phyloP scores from a whole-genome alignment of 768 basidiomycete genomes.

The Scleroderma bovista region DNA sequence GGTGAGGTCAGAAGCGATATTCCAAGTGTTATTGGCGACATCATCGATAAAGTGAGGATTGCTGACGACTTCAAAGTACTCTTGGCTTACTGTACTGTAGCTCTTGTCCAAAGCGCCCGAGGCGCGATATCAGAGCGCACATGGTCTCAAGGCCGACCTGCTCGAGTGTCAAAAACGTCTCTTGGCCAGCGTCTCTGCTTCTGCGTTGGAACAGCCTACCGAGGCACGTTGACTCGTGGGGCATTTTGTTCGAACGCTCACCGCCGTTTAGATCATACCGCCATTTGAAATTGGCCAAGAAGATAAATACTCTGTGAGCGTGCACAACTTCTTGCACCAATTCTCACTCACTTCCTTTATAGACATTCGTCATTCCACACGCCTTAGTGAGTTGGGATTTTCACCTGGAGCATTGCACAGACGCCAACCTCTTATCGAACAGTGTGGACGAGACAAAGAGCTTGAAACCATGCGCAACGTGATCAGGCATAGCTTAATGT shows the following conservation, averaged over 20 bases:
- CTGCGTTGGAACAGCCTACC: conserved; percentile 49
- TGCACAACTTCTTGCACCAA: not conserved
- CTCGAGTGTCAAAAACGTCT: conserved; percentile 63
- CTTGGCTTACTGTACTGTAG: conserved; percentile 24
- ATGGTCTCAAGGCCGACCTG: conserved; percentile 63
- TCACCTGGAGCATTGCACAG: not conserved
- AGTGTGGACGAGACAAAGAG: conserved; percentile 72
- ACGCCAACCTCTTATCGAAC: not conserved
- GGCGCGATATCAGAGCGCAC: conserved; percentile 63
- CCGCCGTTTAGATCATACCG: conserved; percentile 50
- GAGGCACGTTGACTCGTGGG: conserved; percentile 36
- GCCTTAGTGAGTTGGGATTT: conserved; percentile 41
- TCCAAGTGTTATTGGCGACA: conserved; percentile 62
- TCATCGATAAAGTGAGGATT: conserved; percentile 55
- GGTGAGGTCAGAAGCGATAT: conserved; percentile 71
- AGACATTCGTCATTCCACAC: conserved; percentile 70
- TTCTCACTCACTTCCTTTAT: not conserved
- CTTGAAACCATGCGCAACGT: conserved; percentile 63
- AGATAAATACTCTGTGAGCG: conserved; percentile 59
- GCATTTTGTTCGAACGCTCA: conserved; percentile 3
- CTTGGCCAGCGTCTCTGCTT: conserved; percentile 47
- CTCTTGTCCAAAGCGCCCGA: conserved; percentile 67
- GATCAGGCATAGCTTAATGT: conserved; percentile 45
- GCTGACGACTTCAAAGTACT: not conserved
- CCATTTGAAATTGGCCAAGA: conserved; percentile 59